Percentiles rank a stretch among this genome's conserved stretches.
Conservation (phyloP, 345 rosid genomes). For the Microthlaspi erraticum region DNA sequence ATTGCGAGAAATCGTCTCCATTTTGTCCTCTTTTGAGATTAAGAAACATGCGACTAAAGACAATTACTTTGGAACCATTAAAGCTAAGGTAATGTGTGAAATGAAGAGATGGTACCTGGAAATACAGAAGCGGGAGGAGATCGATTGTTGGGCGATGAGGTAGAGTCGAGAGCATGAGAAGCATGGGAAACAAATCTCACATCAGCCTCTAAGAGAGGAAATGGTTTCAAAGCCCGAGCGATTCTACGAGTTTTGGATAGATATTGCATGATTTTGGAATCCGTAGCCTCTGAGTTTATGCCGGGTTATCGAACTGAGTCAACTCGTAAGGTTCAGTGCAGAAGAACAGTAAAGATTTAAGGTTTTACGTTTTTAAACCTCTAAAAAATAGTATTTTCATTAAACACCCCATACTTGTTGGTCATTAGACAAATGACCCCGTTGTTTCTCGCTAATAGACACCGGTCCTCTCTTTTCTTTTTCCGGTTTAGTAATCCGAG, state of each 20-base stretch:
- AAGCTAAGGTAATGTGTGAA: not conserved
- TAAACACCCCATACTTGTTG: not conserved
- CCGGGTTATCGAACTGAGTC: slow-evolving; percentile 17
- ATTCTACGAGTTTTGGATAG: slow-evolving; percentile 54
- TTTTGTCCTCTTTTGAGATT: no score
- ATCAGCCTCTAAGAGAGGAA: slow-evolving; percentile 36
- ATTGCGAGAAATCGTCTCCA: not conserved
- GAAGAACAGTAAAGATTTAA: slow-evolving; percentile 20
- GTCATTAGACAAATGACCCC: not conserved
- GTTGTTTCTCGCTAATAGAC: not conserved
- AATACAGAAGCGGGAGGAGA: slow-evolving; percentile 21
- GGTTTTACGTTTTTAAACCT: slow-evolving; percentile 15
- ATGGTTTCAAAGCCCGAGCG: slow-evolving; percentile 48
- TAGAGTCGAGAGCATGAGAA: slow-evolving; percentile 33
- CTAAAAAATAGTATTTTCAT: not conserved
- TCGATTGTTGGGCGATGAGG: slow-evolving; percentile 36
- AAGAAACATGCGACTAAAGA: not conserved
- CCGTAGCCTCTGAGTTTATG: slow-evolving; percentile 1
- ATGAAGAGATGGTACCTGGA: slow-evolving; percentile 45
- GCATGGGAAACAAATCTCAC: slow-evolving; percentile 38
- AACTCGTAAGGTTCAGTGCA: slow-evolving; percentile 15
- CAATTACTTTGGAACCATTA: not conserved
- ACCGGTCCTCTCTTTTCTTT: no score
- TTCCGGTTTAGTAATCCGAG: no score
- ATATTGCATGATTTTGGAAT: slow-evolving; percentile 47